Conservation (phyloP, 495 filamentous ascomycete genomes). For the Patellaria atrata region DNA sequence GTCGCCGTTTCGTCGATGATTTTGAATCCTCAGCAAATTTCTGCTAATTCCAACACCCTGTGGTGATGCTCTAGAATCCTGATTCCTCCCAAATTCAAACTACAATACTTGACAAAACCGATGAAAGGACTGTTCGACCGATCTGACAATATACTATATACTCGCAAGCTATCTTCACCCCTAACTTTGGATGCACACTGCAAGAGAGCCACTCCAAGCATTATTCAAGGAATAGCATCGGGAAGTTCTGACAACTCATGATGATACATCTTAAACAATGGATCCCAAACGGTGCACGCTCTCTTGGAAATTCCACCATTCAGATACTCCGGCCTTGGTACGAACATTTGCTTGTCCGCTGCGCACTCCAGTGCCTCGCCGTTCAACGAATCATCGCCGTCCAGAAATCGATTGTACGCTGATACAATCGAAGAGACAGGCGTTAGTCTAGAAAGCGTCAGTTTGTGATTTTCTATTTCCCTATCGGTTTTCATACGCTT, state of each 20-base stretch:
- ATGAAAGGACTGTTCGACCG: too few species aligned
- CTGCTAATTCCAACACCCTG: too few species aligned
- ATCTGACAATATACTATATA: too few species aligned
- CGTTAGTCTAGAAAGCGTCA: constrained; percentile 18
- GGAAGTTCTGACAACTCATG: constrained; percentile 27
- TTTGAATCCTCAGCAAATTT: too few species aligned
- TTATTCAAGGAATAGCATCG: constrained; percentile 24
- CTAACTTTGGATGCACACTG: too few species aligned
- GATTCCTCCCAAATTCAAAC: too few species aligned
- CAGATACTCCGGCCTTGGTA: constrained; percentile 21
- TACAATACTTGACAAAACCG: too few species aligned
- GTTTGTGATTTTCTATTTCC: background rate
- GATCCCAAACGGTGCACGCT: constrained; percentile 28
- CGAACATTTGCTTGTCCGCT: constrained; percentile 21
- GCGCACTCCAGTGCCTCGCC: constrained; percentile 28
- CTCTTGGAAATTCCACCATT: constrained; percentile 23
- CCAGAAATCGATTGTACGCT: constrained; percentile 25
- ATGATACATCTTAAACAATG: constrained; percentile 29
- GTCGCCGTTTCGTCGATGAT: too few species aligned
- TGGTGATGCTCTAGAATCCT: too few species aligned
- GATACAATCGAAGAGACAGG: constrained; percentile 24
- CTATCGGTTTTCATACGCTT: constrained; percentile 9
- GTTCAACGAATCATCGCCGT: constrained; percentile 19
- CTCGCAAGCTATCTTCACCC: too few species aligned
- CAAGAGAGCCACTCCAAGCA: too few species aligned